Evolutionary conservation across 169 alveolate species (phyloP).

Genomic region (Plasmodium gallinaceum): DNA sequence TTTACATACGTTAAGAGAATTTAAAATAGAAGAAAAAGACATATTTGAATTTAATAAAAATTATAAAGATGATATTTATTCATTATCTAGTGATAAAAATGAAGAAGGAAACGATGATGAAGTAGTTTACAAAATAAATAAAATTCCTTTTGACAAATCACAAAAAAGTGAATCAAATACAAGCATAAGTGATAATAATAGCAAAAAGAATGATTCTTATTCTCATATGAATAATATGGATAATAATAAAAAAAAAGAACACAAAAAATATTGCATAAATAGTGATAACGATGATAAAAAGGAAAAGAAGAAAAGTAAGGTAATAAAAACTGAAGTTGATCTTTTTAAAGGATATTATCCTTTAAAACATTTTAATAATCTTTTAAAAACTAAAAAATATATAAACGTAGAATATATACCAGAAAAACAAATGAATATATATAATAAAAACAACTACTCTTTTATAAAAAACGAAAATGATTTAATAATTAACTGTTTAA

Average conservation of each 20-base stretch:
- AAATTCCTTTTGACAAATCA: slow-evolving; percentile 38
- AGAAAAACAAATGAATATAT: neutral
- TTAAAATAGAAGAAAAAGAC: slow-evolving; percentile 49
- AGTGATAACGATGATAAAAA: neutral
- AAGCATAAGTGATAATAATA: slow-evolving; percentile 9
- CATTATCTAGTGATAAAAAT: slow-evolving; percentile 5
- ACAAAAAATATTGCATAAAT: neutral
- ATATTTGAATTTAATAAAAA: slow-evolving; percentile 67
- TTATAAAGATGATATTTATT: slow-evolving; percentile 60
- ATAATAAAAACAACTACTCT: neutral
- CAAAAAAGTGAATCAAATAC: slow-evolving; percentile 6
- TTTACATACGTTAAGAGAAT: slow-evolving; percentile 52
- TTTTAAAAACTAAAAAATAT: neutral
- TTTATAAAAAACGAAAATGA: slow-evolving; percentile 28
- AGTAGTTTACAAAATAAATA: slow-evolving; percentile 55
- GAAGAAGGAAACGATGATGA: slow-evolving; percentile 41
- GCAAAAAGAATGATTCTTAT: slow-evolving; percentile 22
- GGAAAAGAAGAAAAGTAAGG: slow-evolving; percentile 22
- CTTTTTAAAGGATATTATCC: neutral
- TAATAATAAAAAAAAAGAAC: slow-evolving; percentile 3
- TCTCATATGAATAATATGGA: neutral
- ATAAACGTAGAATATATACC: neutral
- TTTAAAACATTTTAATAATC: neutral
- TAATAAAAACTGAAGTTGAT: neutral
- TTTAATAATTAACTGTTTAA: slow-evolving; percentile 35